Percentiles rank a stretch among this genome's conserved stretches.
These are phyloP conservation scores for Antitrichia curtipendula DNA, from an alignment of 225 moss, liverwort and hornwort species.

Conservation along the genomic window DNA sequence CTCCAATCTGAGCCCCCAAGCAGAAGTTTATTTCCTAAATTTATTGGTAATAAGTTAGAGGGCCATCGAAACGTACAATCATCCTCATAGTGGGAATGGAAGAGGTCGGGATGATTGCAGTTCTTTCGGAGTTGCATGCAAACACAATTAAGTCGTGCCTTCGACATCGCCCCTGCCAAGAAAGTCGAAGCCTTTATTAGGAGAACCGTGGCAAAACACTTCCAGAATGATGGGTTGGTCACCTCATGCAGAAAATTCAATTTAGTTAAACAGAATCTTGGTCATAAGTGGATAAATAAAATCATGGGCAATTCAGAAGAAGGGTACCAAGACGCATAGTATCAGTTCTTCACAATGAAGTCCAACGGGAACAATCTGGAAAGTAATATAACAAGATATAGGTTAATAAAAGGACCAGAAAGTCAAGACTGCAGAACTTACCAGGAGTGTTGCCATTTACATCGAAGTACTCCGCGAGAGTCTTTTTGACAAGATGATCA, in stretches of 20 bases:
- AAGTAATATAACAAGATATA: background rate
- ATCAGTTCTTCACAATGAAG: background rate
- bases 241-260: background rate
- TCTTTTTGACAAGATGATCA: conserved; percentile 44
- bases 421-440: background rate
- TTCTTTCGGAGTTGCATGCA: conserved; percentile 95
- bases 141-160: conserved; percentile 50
- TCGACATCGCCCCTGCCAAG: conserved; percentile 27
- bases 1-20: background rate
- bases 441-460: conserved; percentile 31
- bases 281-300: background rate
- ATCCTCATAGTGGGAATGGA: conserved; percentile 59
- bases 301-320: background rate
- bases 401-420: background rate
- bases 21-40: background rate
- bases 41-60: background rate
- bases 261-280: background rate
- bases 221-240: background rate
- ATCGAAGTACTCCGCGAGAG: conserved; percentile 65
- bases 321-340: background rate
- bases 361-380: background rate
- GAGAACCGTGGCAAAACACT: background rate
- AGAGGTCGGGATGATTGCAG: conserved; percentile 91
- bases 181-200: background rate
- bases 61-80: conserved; percentile 14